Percentiles rank a stretch among this genome's conserved stretches.
Conservation (phyloP, 805 yeast species). For the Metschnikowia gelsemii region DNA sequence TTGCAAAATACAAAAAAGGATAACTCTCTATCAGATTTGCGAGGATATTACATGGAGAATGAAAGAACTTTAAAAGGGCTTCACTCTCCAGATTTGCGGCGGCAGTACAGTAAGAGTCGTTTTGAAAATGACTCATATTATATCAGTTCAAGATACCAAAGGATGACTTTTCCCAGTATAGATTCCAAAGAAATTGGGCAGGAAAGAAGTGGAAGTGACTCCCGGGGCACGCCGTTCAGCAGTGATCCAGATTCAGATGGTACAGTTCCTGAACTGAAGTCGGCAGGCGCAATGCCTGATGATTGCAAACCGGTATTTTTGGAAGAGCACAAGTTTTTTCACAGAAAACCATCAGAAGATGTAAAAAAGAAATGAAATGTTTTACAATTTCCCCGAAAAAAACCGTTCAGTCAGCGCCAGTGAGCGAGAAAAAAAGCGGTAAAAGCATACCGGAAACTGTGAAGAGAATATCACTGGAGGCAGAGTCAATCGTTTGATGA, state of each 20-base stretch:
- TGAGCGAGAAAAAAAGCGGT: slow-evolving; percentile 17
- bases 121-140: slow-evolving; percentile 10
- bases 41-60: slow-evolving; percentile 17
- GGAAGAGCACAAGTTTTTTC: background rate
- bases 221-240: slow-evolving; percentile 8
- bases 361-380: background rate
- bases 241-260: slow-evolving; percentile 13
- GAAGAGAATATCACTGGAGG: slow-evolving; percentile 2
- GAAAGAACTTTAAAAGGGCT: slow-evolving; percentile 21
- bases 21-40: slow-evolving; percentile 20
- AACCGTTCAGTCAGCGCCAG: slow-evolving; percentile 10
- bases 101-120: slow-evolving; percentile 11
- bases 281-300: slow-evolving; percentile 3
- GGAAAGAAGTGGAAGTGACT: slow-evolving; percentile 6
- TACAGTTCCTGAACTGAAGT: slow-evolving; percentile 8
- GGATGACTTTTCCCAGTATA: background rate
- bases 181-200: background rate
- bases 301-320: background rate
- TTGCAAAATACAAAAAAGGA: slow-evolving; percentile 17
- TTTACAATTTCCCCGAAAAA: background rate
- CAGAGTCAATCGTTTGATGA: background rate
- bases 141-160: slow-evolving; percentile 6
- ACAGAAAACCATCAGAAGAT: background rate
- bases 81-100: slow-evolving; percentile 26
- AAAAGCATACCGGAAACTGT: slow-evolving; percentile 15